phyloP scores from a whole-genome alignment of 2,329 filamentous ascomycete genomes.

The Sporothrix curviconia region DNA sequence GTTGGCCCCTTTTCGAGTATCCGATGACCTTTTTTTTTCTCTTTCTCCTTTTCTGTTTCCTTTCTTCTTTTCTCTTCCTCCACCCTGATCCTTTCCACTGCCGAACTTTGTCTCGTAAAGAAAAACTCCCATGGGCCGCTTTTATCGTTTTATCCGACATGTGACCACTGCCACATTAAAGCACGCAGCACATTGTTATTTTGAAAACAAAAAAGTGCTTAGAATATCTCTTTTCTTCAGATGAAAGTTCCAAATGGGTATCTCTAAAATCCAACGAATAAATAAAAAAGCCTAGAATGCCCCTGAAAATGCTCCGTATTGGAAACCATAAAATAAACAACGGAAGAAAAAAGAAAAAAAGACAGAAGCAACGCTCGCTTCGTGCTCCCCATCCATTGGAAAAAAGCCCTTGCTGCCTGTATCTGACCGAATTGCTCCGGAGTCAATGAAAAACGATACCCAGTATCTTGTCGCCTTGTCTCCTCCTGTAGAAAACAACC shows the following conservation, averaged over 20 bases:
- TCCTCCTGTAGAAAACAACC: too few species aligned
- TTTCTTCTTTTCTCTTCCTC: too few species aligned
- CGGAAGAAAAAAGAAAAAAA: not conserved
- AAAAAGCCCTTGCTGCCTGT: not conserved
- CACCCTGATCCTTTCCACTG: too few species aligned
- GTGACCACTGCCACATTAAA: not conserved
- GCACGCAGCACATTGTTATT: too few species aligned
- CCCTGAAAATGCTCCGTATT: too few species aligned
- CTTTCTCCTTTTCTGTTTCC: too few species aligned
- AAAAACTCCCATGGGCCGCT: too few species aligned
- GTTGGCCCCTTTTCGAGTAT: too few species aligned
- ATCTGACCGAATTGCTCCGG: not conserved
- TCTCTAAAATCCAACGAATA: slow-evolving; percentile 4
- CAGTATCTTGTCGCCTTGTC: not conserved
- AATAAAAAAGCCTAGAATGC: not conserved
- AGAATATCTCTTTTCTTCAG: not conserved
- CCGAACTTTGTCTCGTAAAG: too few species aligned
- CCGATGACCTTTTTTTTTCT: too few species aligned
- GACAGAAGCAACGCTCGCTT: not conserved
- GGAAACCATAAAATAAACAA: not conserved
- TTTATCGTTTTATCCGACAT: too few species aligned
- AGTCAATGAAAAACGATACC: not conserved
- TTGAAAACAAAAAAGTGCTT: not conserved
- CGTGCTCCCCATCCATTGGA: not conserved
- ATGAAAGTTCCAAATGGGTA: slow-evolving; percentile 6